A percentile compares a stretch with the other conserved stretches of the same genome.
Conservation (phyloP, 2,329 filamentous ascomycete genomes). For the Chaetomiaceae sp. region DNA sequence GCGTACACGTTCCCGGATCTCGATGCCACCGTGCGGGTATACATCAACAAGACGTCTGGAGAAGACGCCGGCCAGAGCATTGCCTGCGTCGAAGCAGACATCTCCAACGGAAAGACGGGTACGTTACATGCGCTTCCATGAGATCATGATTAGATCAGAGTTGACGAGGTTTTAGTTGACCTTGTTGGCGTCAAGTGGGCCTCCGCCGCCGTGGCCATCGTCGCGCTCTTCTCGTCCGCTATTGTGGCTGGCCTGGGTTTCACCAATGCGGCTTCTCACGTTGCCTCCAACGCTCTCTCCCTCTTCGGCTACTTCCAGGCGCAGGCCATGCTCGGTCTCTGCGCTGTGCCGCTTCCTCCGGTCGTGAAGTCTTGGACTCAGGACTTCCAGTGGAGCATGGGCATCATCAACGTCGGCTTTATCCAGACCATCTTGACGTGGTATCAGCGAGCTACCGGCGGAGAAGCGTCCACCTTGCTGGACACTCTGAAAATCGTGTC, state of each 20-base stretch:
- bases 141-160: neutral
- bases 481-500: conserved; percentile 64
- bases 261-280: conserved; percentile 80
- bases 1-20: conserved; percentile 78
- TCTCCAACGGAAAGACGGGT: conserved; percentile 73
- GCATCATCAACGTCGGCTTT: conserved; percentile 73
- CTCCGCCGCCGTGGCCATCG: conserved; percentile 69
- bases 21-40: conserved; percentile 69
- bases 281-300: conserved; percentile 76
- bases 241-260: conserved; percentile 77
- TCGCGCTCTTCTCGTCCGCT: conserved; percentile 71
- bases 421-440: conserved; percentile 75
- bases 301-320: conserved; percentile 84
- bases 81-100: conserved; percentile 71
- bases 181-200: conserved; percentile 75
- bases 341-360: conserved; percentile 66
- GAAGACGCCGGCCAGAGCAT: conserved; percentile 46
- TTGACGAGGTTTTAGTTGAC: conserved; percentile 46
- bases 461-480: conserved; percentile 67
- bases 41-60: conserved; percentile 59
- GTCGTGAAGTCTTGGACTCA: conserved; percentile 83
- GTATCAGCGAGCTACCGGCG: conserved; percentile 82
- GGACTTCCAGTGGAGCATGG: conserved; percentile 91
- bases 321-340: conserved; percentile 77
- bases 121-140: neutral